Base-by-base conservation (phyloP, 352 stramenopile genomes). In the Phytophthora ohioensis region DNA sequence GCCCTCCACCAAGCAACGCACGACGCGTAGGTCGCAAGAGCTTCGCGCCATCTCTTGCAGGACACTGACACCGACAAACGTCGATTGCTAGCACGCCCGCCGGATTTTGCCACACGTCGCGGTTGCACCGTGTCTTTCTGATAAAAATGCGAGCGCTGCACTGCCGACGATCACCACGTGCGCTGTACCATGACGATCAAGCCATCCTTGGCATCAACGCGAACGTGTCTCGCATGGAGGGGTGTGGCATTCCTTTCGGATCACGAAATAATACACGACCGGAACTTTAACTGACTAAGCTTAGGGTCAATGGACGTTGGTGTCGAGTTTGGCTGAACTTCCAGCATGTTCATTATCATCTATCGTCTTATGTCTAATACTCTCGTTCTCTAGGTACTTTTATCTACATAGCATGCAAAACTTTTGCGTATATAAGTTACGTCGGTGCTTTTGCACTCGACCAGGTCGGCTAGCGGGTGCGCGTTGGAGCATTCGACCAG, bases 401-500 rank as follows among this genome's bases (percentile, higher is more conserved):
- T 67, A 69, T 76, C 67, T 73, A 79, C 64, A 77, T 67, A 34
- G 51, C 57, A 67, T 76, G 61, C 67, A 79, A 76, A 78, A 78
- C 32, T 48, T 51, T 65, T 64, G 51, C 51, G 45, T 67, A 10
- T 69, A 75, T 80, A 77, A 80, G 30, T 77, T 77, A 79, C 43
- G 32, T 59, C 36, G 12, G 27, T 55, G 38, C 4, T 41, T 77
- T 66, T 88, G 55, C 81, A 82, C 66, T 88, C 86, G 12, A 93
- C 69, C 17, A 93, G 67, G 15, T 92, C 86, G 12, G 84, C 86
- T n/a, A 95, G 73, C 12, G 78, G 79, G 70, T 95, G 82, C 0
- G 85, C 84, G 54, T 84, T 91, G 1, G 82, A 76, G 73, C 82
- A 88, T 75, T 95, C 88, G 41, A 93, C 69, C 36, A 95, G 73